phyloP scores from a whole-genome alignment of 2,329 filamentous ascomycete genomes.

The Colletotrichum sp. region DNA sequence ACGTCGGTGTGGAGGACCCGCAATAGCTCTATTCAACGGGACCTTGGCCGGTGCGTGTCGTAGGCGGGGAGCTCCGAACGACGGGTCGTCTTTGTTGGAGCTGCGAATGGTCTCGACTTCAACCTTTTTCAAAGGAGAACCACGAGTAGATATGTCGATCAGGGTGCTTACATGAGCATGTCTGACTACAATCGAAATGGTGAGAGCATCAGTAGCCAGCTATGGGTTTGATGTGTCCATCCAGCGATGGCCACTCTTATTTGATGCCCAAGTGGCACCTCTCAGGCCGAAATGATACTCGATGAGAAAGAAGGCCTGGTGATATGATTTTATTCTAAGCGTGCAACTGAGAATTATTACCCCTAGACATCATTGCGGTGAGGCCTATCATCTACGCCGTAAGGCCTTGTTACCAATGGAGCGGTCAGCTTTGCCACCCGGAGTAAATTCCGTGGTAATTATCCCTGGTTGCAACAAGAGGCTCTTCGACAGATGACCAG shows the following conservation, averaged over 20 bases:
- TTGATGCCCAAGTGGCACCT: neutral
- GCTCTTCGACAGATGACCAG: neutral
- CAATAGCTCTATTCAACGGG: neutral
- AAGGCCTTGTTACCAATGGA: neutral
- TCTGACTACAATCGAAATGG: neutral
- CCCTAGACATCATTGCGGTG: neutral
- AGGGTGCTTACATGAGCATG: neutral
- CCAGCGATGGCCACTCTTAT: neutral
- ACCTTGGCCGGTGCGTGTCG: neutral
- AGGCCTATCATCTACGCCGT: neutral
- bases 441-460: neutral
- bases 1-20: neutral
- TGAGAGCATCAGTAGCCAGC: neutral
- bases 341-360: neutral
- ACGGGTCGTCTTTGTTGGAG: neutral
- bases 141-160: neutral
- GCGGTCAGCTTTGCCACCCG: neutral
- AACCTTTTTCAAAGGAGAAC: neutral
- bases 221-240: neutral
- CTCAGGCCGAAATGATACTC: neutral
- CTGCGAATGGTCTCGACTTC: neutral
- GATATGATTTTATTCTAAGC: neutral
- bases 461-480: neutral
- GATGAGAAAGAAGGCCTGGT: neutral
- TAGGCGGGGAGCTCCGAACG: neutral